Conservation (phyloP, 2,329 filamentous ascomycete species). For the Triangularia setosa region DNA sequence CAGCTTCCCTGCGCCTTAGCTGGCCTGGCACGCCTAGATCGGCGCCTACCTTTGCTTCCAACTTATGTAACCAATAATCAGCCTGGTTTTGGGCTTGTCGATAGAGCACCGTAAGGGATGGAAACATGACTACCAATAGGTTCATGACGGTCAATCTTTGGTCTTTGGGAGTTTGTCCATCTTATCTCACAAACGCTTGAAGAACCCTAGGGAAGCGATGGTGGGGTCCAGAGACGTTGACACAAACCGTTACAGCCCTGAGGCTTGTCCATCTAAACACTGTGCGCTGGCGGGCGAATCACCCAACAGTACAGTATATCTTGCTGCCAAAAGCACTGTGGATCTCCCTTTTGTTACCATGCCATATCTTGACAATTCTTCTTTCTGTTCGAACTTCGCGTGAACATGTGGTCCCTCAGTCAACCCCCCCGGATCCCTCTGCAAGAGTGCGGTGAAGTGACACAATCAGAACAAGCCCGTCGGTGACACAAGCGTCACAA, state of each 20-base stretch:
- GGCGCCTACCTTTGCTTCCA: not conserved
- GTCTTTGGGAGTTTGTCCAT: not conserved
- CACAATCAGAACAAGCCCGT: not conserved
- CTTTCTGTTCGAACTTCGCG: not conserved
- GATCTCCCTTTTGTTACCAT: not conserved
- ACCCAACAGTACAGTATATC: not conserved
- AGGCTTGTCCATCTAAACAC: not conserved
- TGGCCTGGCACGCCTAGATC: constrained; percentile 6
- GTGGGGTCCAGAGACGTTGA: not conserved
- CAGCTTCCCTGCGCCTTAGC: constrained; percentile 16
- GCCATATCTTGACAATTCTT: not conserved
- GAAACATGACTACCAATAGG: not conserved
- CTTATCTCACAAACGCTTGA: not conserved
- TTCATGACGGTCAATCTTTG: not conserved
- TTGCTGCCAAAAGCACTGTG: not conserved
- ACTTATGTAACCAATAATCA: not conserved
- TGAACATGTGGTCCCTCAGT: not conserved
- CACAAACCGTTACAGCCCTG: not conserved
- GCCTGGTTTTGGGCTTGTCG: not conserved
- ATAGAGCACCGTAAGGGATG: not conserved
- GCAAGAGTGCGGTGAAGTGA: not conserved
- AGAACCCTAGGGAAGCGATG: not conserved
- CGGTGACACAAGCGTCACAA: constrained; percentile 6
- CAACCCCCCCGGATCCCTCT: not conserved
- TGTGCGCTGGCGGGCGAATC: not conserved